phyloP scores from a whole-genome alignment of 202 grass and related monocot species.

The Brachypodium distachyon region DNA sequence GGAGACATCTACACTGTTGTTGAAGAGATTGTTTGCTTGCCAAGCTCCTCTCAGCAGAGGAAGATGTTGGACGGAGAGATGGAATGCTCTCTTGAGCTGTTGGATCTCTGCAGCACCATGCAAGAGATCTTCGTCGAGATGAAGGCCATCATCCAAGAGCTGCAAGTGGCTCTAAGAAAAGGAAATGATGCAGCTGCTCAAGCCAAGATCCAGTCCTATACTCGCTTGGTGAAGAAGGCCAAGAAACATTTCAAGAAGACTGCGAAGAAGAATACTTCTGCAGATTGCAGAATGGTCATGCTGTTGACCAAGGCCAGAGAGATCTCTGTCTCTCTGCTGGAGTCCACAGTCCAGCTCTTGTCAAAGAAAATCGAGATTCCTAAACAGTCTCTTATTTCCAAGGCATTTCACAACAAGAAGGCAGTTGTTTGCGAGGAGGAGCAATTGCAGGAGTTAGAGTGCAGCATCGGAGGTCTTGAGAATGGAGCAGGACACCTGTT shows the following conservation, averaged over 20 bases:
- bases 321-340: constrained; percentile 26
- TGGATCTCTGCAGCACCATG: constrained; percentile 28
- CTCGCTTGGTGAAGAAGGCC: constrained; percentile 14
- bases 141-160: constrained; percentile 27
- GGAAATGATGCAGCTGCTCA: neutral
- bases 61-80: constrained; percentile 33
- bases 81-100: constrained; percentile 27
- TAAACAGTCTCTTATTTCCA: neutral
- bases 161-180: constrained; percentile 22
- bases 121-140: constrained; percentile 19
- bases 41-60: constrained; percentile 3
- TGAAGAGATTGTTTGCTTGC: constrained; percentile 21
- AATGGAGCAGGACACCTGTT: constrained; percentile 34
- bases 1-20: constrained; percentile 18
- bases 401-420: neutral
- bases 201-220: constrained; percentile 10
- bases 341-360: constrained; percentile 4
- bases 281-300: neutral
- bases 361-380: neutral
- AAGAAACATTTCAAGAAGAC: constrained; percentile 31
- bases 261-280: neutral
- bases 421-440: neutral
- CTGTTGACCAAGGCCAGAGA: constrained; percentile 11
- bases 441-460: neutral
- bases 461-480: constrained; percentile 28